Percentiles rank a stretch among this genome's conserved stretches.
Conservation (phyloP, 306 rosid species). For the Canavalia gladiata region DNA sequence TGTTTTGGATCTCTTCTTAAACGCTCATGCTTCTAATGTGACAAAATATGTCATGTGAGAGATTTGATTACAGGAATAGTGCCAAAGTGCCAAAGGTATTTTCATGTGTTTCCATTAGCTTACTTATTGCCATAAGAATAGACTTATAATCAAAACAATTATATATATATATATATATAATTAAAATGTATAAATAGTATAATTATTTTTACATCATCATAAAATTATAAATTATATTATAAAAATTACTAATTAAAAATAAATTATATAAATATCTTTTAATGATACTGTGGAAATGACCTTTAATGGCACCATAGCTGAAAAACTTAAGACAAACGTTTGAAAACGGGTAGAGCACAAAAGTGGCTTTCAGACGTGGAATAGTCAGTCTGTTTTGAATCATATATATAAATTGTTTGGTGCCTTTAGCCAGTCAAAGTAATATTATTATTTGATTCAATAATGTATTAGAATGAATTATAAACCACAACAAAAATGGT, state of each 20-base stretch:
- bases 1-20: neutral
- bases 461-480: slow-evolving; percentile 18
- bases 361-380: neutral
- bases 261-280: neutral
- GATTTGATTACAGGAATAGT: neutral
- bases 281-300: neutral
- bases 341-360: neutral
- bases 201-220: too few relatives aligned
- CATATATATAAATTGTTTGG: neutral
- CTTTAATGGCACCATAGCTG: too few relatives aligned
- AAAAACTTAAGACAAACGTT: neutral
- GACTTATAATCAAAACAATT: neutral
- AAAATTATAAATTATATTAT: too few relatives aligned
- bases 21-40: neutral
- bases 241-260: neutral
- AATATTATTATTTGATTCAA: slow-evolving; percentile 17
- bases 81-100: neutral
- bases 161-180: too few relatives aligned
- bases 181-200: too few relatives aligned
- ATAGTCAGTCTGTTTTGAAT: neutral
- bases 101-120: neutral
- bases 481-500: neutral
- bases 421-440: neutral
- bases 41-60: neutral
- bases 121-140: too few relatives aligned